Base-by-base conservation (phyloP, 371 early-diverging fungal genomes). In the Rhizopus delemar region DNA sequence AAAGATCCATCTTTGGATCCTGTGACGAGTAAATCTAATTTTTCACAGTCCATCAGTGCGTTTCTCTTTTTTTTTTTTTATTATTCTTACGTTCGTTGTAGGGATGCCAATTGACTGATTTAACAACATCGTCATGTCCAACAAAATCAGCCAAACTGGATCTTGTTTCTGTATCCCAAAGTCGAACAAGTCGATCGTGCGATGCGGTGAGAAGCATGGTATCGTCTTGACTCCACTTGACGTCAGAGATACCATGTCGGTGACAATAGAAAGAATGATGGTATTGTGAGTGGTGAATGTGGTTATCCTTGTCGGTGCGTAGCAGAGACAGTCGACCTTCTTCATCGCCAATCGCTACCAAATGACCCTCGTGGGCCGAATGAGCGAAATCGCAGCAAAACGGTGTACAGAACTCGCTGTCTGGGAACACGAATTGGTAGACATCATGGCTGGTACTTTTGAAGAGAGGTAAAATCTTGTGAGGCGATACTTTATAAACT, bases 341-440 rank as follows among this genome's bases (percentile, higher is more conserved):
- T 65, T 89, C 89, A 56, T 89, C 87, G 8, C 80, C 81, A n/a
- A 85, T 82, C 7, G 89, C 87, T 41, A 89, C 43, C 11, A 74
- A 46, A 46, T 79, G 72, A 8, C 85, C 85, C 22, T 65, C 74
- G 33, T 59, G 22, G 6, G 58, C 49, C 12, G 3, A 46, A 43
- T 66, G 45, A 9, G 65, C 49, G 48, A 51, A 69, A 33, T 63
- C 68, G 12, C 54, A 49, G 15, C 33, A 28, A 28, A 50, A 43
- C 2, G 64, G 68, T 28, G 63, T 60, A 36, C 68, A 68, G 5
- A 59, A 41, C 8, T 62, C 68, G 16, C 45, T 46, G 9, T 62
- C 62, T 11, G 68, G 59, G 33, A 57, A 63, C 0, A 67, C 45
- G 28, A 67, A 67, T 8, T 67, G 68, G 45, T 56, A 67, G 0